Evolutionary conservation across 768 basidiomycete species (phyloP).

Genomic region (Boletus rubescentipes): DNA sequence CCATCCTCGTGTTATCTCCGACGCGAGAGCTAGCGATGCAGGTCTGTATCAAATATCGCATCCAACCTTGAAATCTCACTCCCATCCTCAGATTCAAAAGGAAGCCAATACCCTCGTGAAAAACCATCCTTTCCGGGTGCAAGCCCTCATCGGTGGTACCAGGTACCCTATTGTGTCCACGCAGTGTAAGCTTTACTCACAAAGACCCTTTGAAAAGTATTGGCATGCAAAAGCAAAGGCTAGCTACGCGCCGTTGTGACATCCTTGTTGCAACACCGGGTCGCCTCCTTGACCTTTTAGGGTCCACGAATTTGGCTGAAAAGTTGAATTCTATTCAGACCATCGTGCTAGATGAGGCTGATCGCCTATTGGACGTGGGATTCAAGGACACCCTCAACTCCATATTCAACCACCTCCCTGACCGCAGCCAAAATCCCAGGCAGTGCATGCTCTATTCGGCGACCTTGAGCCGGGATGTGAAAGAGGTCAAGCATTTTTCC

Average conservation of each 20-base stretch:
- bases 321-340: slow-evolving; percentile 41
- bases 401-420: slow-evolving; percentile 47
- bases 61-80: background rate
- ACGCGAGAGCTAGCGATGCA: slow-evolving; percentile 75
- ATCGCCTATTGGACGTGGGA: slow-evolving; percentile 71
- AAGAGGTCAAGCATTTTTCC: slow-evolving; percentile 36
- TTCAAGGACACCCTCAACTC: slow-evolving; percentile 69
- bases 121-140: slow-evolving; percentile 43
- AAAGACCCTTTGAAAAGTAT: slow-evolving; percentile 16
- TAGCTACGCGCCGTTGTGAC: slow-evolving; percentile 37
- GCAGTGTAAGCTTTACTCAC: background rate
- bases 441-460: slow-evolving; percentile 74
- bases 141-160: slow-evolving; percentile 56
- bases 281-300: slow-evolving; percentile 68
- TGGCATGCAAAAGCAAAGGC: slow-evolving; percentile 24
- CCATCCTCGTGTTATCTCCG: slow-evolving; percentile 66
- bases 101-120: slow-evolving; percentile 51
- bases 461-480: slow-evolving; percentile 70
- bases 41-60: slow-evolving; percentile 39
- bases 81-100: slow-evolving; percentile 54
- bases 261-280: slow-evolving; percentile 77
- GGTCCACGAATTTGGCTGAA: slow-evolving; percentile 39
- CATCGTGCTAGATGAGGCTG: slow-evolving; percentile 72
- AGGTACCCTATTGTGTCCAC: slow-evolving; percentile 32
- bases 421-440: slow-evolving; percentile 49